Conservation (phyloP, 345 rosid genomes). For the Crucihimalaya himalaica region DNA sequence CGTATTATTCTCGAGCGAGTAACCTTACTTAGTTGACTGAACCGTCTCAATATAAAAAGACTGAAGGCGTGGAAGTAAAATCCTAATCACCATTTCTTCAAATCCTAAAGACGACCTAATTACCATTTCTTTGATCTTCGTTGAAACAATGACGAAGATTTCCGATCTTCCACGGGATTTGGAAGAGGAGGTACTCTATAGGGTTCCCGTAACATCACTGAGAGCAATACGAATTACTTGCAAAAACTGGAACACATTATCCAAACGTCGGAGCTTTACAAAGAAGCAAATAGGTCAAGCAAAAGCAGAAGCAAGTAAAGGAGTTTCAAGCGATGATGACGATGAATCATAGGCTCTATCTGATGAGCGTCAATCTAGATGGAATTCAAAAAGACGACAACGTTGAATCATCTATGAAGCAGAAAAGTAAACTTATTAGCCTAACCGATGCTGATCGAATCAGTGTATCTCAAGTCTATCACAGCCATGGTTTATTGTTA, state of each 20-base stretch:
- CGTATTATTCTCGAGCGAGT: not conserved
- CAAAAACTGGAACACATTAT: not conserved
- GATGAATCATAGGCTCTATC: not conserved
- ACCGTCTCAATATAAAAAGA: not conserved
- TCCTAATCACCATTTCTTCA: not conserved
- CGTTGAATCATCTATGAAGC: not conserved
- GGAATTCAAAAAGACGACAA: not conserved
- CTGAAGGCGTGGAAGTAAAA: not conserved
- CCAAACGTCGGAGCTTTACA: not conserved
- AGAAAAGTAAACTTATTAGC: not conserved
- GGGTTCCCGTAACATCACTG: not conserved
- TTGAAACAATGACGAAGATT: not conserved
- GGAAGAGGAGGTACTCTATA: slow-evolving; percentile 1
- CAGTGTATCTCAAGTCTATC: not conserved
- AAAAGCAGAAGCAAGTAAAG: not conserved
- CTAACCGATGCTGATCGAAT: not conserved
- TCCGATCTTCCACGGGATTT: slow-evolving; percentile 7
- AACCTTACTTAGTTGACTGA: not conserved
- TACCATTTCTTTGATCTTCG: too few species aligned
- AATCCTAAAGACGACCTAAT: not conserved
- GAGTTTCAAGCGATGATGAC: not conserved
- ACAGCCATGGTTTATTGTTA: not conserved
- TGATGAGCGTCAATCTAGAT: not conserved
- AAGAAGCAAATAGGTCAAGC: not conserved
- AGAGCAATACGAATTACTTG: not conserved